phyloP scores from a whole-genome alignment of 192 early-diverging fungal genomes.

The Umbelopsis sp. region DNA sequence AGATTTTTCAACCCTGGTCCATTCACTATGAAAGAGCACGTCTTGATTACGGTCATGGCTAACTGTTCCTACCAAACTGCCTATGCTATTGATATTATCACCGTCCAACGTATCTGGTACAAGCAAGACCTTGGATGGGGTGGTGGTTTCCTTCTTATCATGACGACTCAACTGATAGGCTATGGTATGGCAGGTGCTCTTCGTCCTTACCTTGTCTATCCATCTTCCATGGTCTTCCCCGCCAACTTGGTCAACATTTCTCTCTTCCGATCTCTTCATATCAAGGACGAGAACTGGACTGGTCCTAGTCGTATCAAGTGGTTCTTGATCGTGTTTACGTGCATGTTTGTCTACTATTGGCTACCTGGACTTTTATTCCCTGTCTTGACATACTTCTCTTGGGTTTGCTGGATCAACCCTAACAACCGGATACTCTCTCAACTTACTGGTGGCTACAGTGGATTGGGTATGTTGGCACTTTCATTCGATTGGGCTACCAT shows the following conservation, averaged over 20 bases:
- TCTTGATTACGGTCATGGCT: constrained; percentile 56
- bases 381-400: constrained; percentile 49
- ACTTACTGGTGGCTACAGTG: constrained; percentile 46
- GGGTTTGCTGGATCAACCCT: constrained; percentile 55
- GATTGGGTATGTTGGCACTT: constrained; percentile 56
- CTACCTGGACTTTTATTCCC: constrained; percentile 59
- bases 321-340: constrained; percentile 57
- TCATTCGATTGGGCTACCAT: constrained; percentile 63
- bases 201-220: constrained; percentile 83
- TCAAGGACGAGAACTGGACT: constrained; percentile 16
- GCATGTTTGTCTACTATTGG: constrained; percentile 58
- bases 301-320: constrained; percentile 55
- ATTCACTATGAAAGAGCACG: constrained; percentile 73
- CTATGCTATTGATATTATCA: constrained; percentile 60
- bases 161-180: constrained; percentile 49
- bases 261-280: constrained; percentile 77
- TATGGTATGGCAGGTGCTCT: constrained; percentile 69
- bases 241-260: constrained; percentile 73
- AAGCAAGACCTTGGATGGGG: constrained; percentile 51
- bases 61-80: constrained; percentile 50
- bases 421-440: constrained; percentile 44
- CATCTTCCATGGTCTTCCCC: constrained; percentile 90
- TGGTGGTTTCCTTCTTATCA: constrained; percentile 54
- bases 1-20: constrained; percentile 61
- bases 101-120: constrained; percentile 61